phyloP scores from a whole-genome alignment of 148 eudicot genomes.

The Rhododendron ovatum region DNA sequence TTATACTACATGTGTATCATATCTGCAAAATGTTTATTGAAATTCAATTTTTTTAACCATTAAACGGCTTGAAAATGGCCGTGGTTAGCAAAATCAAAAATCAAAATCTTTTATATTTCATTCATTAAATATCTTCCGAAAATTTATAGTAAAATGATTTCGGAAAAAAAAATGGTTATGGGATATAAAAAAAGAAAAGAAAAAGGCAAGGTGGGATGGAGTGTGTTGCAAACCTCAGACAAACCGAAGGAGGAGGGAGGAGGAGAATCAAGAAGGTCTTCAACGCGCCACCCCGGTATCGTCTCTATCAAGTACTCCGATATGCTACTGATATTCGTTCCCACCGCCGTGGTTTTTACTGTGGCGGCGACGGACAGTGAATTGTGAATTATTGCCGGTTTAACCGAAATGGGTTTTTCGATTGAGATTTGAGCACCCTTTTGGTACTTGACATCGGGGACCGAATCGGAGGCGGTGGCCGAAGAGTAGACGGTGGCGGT shows the following conservation, averaged over 20 bases:
- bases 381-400: background rate
- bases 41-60: no score
- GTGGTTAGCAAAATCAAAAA: no score
- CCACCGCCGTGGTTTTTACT: background rate
- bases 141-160: no score
- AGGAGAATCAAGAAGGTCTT: slow-evolving; percentile 57
- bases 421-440: slow-evolving; percentile 8
- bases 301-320: slow-evolving; percentile 76
- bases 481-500: slow-evolving; percentile 15
- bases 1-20: no score
- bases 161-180: no score
- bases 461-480: slow-evolving; percentile 10
- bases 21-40: no score
- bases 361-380: slow-evolving; percentile 7
- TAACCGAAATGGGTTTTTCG: slow-evolving; percentile 14
- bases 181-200: no score
- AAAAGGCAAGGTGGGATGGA: background rate
- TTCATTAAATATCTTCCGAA: no score
- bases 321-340: slow-evolving; percentile 25
- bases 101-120: no score
- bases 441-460: slow-evolving; percentile 32
- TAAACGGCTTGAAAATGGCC: no score
- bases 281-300: slow-evolving; percentile 83
- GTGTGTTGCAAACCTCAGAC: slow-evolving; percentile 35
- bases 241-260: slow-evolving; percentile 33